phyloP scores from a whole-genome alignment of 2,329 filamentous ascomycete genomes.

The Teratosphaeriaceae sp. region DNA sequence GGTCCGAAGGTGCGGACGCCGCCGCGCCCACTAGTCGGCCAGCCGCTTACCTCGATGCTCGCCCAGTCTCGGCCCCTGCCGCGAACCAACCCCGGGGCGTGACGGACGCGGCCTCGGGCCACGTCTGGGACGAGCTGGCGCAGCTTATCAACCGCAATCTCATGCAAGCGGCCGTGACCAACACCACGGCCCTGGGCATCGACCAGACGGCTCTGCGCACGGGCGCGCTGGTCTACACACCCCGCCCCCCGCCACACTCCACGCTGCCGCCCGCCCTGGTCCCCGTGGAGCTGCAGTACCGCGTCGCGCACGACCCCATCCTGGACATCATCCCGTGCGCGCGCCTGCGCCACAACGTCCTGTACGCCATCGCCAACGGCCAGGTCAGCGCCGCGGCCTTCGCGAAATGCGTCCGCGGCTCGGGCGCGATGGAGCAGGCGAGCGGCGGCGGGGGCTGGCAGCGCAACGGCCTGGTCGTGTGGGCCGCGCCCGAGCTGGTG shows the following conservation, averaged over 20 bases:
- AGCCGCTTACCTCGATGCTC: neutral
- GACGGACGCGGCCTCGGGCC: constrained; percentile 9
- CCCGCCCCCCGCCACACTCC: constrained; percentile 7
- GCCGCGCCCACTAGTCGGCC: neutral
- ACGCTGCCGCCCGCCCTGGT: constrained; percentile 18
- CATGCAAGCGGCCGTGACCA: constrained; percentile 19
- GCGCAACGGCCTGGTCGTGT: constrained; percentile 30
- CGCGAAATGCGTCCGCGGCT: constrained; percentile 17
- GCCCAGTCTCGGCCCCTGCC: constrained; percentile 5
- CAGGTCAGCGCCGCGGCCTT: constrained; percentile 20
- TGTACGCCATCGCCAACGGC: constrained; percentile 19
- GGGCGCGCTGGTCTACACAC: constrained; percentile 15
- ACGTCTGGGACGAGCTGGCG: constrained; percentile 24
- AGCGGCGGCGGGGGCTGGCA: constrained; percentile 18
- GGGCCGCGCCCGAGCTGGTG: constrained; percentile 35
- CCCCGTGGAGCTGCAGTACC: constrained; percentile 22
- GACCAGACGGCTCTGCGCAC: constrained; percentile 12
- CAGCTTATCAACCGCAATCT: constrained; percentile 27
- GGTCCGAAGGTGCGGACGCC: neutral
- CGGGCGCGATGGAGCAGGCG: constrained; percentile 20
- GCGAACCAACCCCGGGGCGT: constrained; percentile 1
- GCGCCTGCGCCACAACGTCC: constrained; percentile 23
- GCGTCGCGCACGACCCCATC: constrained; percentile 23
- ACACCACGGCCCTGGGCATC: constrained; percentile 21
- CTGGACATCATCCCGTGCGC: constrained; percentile 25